phyloP scores from a whole-genome alignment of 306 rosid species.

The Lablab purpureus region DNA sequence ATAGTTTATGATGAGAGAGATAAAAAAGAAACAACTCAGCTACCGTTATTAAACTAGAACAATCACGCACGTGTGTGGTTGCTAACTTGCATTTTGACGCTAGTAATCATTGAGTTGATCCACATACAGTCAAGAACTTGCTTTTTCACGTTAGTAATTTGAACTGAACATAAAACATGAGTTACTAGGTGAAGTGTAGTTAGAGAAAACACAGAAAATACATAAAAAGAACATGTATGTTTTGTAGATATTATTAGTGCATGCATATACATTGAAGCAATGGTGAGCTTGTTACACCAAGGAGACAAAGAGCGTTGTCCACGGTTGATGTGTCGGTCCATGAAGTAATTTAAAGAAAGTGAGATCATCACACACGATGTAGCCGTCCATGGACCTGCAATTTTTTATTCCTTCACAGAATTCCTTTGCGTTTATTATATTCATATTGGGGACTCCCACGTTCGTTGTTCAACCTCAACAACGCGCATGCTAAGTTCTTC shows the following conservation, averaged over 20 bases:
- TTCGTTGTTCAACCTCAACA: constrained; percentile 54
- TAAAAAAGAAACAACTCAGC: too few relatives aligned
- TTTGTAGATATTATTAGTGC: background rate
- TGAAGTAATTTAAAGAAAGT: constrained; percentile 47
- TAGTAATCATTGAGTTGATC: too few relatives aligned
- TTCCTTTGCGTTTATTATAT: constrained; percentile 47
- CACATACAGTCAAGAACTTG: too few relatives aligned
- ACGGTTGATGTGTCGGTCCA: constrained; percentile 67
- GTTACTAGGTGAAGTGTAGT: background rate
- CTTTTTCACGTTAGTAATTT: too few relatives aligned
- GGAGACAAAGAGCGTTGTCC: constrained; percentile 61
- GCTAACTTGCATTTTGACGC: too few relatives aligned
- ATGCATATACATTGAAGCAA: background rate
- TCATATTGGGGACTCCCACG: constrained; percentile 64
- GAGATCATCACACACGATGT: constrained; percentile 77
- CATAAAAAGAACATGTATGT: too few relatives aligned
- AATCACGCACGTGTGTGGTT: too few relatives aligned
- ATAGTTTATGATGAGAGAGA: too few relatives aligned
- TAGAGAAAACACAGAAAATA: too few relatives aligned
- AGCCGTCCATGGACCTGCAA: constrained; percentile 52
- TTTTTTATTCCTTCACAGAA: constrained; percentile 52
- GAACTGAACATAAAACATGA: background rate
- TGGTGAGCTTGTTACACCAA: constrained; percentile 22
- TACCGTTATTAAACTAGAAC: too few relatives aligned
- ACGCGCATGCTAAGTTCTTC: constrained; percentile 47